phyloP scores from a whole-genome alignment of 345 rosid genomes.

The Psidium guajava region DNA sequence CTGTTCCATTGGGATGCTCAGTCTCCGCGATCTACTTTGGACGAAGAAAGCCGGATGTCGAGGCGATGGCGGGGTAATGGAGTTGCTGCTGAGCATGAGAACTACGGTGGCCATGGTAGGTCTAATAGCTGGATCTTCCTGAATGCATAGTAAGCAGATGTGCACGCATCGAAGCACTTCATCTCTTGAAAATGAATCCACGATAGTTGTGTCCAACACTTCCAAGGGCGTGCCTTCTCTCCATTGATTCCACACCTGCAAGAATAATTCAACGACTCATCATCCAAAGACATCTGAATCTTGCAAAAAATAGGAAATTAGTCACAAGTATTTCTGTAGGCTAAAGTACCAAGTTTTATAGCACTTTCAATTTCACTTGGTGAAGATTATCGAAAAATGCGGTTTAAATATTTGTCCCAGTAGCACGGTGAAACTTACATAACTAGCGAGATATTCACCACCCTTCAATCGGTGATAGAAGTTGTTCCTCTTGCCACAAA shows the following conservation, averaged over 20 bases:
- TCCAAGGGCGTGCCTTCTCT: not conserved
- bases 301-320: not conserved
- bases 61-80: conserved; percentile 1
- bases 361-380: not conserved
- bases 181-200: not conserved
- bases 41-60: conserved; percentile 9
- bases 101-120: not conserved
- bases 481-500: conserved; percentile 26
- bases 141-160: not conserved
- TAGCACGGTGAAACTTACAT: not conserved
- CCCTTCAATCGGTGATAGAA: not conserved
- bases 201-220: not conserved
- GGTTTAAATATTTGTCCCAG: not conserved
- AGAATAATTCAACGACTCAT: not conserved
- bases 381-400: not conserved
- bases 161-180: not conserved
- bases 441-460: not conserved
- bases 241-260: not conserved
- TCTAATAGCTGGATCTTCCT: not conserved
- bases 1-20: too few relatives aligned
- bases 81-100: conserved; percentile 10
- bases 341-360: not conserved
- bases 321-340: not conserved
- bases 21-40: too few relatives aligned
- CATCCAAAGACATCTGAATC: not conserved